These are phyloP conservation scores for Fagopyrum homotropicum DNA, from an alignment of 148 eudicot species.

Conservation along the genomic window DNA sequence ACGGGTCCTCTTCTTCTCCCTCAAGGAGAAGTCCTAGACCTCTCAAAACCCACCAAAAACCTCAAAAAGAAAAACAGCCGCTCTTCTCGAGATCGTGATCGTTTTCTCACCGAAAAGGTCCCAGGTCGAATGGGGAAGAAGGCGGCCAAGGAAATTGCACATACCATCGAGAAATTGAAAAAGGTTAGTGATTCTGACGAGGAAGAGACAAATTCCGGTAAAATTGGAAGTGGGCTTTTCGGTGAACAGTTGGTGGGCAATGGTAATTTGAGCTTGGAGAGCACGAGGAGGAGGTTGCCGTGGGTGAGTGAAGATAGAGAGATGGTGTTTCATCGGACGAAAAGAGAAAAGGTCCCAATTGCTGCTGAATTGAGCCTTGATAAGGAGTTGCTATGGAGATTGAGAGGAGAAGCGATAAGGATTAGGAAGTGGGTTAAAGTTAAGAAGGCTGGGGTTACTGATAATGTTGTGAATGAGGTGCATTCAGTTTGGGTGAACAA, in stretches of 20 bases:
- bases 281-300: slow-evolving; percentile 43
- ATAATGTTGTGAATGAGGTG: slow-evolving; percentile 66
- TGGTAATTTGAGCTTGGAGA: slow-evolving; percentile 13
- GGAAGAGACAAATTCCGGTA: slow-evolving; percentile 24
- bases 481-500: slow-evolving; percentile 52
- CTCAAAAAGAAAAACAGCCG: slow-evolving; percentile 14
- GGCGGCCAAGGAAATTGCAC: slow-evolving; percentile 48
- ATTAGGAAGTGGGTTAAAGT: slow-evolving; percentile 87
- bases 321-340: slow-evolving; percentile 43
- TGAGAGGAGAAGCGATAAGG: slow-evolving; percentile 56
- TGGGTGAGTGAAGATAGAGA: slow-evolving; percentile 52
- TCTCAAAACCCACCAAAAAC: slow-evolving; percentile 22
- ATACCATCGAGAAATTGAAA: slow-evolving; percentile 41
- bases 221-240: slow-evolving; percentile 38
- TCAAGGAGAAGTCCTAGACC: slow-evolving; percentile 38
- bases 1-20: slow-evolving; percentile 44
- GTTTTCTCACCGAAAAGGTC: slow-evolving; percentile 42
- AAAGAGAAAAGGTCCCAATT: slow-evolving; percentile 53
- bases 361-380: slow-evolving; percentile 68
- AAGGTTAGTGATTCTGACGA: slow-evolving; percentile 24
- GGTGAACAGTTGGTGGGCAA: slow-evolving; percentile 15
- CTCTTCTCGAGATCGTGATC: slow-evolving; percentile 22
- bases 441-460: slow-evolving; percentile 73
- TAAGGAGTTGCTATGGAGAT: slow-evolving; percentile 53
- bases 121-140: slow-evolving; percentile 59